These are phyloP conservation scores for Colletotrichum chlorophyti DNA, from an alignment of 2,329 filamentous ascomycete species.

Conservation along the genomic window DNA sequence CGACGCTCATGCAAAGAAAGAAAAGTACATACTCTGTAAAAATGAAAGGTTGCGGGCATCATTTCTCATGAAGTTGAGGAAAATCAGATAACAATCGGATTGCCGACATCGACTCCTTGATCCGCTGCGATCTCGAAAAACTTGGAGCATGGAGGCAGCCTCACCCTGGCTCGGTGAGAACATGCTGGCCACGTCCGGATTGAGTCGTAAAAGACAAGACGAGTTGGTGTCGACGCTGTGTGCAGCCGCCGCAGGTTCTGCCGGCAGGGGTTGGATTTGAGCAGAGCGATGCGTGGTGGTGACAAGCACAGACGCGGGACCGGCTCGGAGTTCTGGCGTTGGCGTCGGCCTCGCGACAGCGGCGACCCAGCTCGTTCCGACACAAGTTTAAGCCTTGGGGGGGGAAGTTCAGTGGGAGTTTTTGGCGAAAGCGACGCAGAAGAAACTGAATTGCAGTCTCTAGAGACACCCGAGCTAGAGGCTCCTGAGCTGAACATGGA, in stretches of 20 bases:
- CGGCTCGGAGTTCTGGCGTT: slow-evolving; percentile 21
- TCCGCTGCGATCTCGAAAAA: slow-evolving; percentile 20
- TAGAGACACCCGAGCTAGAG: neutral
- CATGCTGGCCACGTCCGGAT: slow-evolving; percentile 22
- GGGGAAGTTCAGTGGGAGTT: slow-evolving; percentile 11
- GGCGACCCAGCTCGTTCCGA: slow-evolving; percentile 2
- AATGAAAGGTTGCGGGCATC: no score
- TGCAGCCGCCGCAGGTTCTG: slow-evolving; percentile 20
- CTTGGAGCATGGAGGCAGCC: slow-evolving; percentile 20
- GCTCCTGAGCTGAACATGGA: neutral
- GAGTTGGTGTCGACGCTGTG: slow-evolving; percentile 8
- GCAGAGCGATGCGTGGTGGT: slow-evolving; percentile 21
- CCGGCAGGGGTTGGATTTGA: slow-evolving; percentile 22
- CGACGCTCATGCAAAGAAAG: no score
- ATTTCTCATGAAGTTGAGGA: neutral
- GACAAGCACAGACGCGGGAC: slow-evolving; percentile 10
- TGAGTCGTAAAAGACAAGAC: slow-evolving; percentile 22
- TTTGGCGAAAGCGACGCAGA: slow-evolving; percentile 6
- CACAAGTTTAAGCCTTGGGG: slow-evolving; percentile 15
- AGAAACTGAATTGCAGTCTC: slow-evolving; percentile 2
- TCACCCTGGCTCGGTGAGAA: slow-evolving; percentile 10
- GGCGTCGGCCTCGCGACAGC: slow-evolving; percentile 1
- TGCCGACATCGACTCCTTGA: neutral
- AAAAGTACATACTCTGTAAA: no score
- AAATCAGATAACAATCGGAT: slow-evolving; percentile 7